Percentiles rank a stretch among this genome's conserved stretches.
phyloP scores from a whole-genome alignment of 2,329 filamentous ascomycete genomes.

The Fusarium liriodendri region DNA sequence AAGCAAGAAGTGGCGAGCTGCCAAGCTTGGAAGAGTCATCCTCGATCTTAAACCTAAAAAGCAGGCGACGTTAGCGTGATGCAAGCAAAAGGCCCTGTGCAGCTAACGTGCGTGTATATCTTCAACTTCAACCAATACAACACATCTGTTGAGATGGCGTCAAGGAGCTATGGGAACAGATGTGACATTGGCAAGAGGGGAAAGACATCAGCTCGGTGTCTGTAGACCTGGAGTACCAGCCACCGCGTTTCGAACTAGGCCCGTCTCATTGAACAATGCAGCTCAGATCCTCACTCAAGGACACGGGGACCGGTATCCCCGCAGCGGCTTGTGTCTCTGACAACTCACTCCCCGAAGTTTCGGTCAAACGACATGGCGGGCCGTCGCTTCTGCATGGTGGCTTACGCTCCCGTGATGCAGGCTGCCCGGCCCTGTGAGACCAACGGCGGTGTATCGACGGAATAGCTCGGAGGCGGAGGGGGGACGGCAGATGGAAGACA shows the following conservation, averaged over 20 bases:
- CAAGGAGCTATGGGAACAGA: not conserved
- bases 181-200: not conserved
- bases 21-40: slow-evolving; percentile 57
- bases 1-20: slow-evolving; percentile 57
- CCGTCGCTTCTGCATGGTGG: not conserved
- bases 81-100: slow-evolving; percentile 14
- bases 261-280: not conserved
- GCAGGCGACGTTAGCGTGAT: slow-evolving; percentile 31
- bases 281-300: slow-evolving; percentile 2
- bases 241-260: not conserved
- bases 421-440: slow-evolving; percentile 4
- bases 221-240: not conserved
- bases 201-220: not conserved
- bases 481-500: not conserved
- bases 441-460: slow-evolving; percentile 11
- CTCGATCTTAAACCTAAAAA: slow-evolving; percentile 64
- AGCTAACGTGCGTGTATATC: slow-evolving; percentile 12
- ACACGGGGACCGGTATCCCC: slow-evolving; percentile 4
- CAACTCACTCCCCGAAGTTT: slow-evolving; percentile 10
- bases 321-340: slow-evolving; percentile 5
- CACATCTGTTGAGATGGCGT: not conserved
- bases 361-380: slow-evolving; percentile 1
- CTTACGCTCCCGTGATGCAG: slow-evolving; percentile 5
- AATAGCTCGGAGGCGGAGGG: not conserved
- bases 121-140: not conserved